Conservation (phyloP, 2,329 filamentous ascomycete genomes). For the Xylogone sp. region DNA sequence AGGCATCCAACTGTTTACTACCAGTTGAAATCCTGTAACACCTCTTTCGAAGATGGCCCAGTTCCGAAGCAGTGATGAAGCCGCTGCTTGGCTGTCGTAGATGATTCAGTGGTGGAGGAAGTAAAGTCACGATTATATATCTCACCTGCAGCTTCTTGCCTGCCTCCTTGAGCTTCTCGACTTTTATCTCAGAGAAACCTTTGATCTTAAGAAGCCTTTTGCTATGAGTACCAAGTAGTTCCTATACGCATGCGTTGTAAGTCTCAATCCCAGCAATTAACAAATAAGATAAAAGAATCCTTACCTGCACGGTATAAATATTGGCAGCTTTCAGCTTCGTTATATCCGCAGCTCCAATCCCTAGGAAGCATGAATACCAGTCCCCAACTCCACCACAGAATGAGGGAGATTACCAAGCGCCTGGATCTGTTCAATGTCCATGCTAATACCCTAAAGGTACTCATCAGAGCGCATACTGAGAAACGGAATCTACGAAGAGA, state of each 20-base stretch:
- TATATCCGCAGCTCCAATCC: conserved; percentile 63
- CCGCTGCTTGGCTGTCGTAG: conserved; percentile 51
- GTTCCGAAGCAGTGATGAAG: conserved; percentile 64
- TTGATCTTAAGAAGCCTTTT: conserved; percentile 62
- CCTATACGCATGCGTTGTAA: conserved; percentile 32
- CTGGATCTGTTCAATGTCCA: conserved; percentile 65
- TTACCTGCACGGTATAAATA: conserved; percentile 60
- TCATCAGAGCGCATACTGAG: conserved; percentile 6
- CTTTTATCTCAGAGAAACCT: conserved; percentile 67
- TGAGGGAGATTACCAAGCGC: conserved; percentile 46
- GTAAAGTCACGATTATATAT: conserved; percentile 2
- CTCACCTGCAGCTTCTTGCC: conserved; percentile 38
- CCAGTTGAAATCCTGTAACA: conserved; percentile 65
- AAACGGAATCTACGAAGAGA: no score
- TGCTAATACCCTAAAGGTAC: conserved; percentile 39
- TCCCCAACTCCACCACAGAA: background rate
- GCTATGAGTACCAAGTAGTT: conserved; percentile 56
- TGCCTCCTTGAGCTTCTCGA: conserved; percentile 68
- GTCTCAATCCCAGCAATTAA: background rate
- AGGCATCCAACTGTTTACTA: conserved; percentile 64
- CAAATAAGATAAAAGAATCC: conserved; percentile 13
- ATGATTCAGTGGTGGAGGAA: conserved; percentile 9
- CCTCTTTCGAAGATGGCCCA: conserved; percentile 57
- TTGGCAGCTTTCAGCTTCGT: conserved; percentile 60
- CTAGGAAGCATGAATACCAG: conserved; percentile 30